Evolutionary conservation across 169 alveolate genomes (phyloP).

Genomic region (Plasmodium chabaudi): DNA sequence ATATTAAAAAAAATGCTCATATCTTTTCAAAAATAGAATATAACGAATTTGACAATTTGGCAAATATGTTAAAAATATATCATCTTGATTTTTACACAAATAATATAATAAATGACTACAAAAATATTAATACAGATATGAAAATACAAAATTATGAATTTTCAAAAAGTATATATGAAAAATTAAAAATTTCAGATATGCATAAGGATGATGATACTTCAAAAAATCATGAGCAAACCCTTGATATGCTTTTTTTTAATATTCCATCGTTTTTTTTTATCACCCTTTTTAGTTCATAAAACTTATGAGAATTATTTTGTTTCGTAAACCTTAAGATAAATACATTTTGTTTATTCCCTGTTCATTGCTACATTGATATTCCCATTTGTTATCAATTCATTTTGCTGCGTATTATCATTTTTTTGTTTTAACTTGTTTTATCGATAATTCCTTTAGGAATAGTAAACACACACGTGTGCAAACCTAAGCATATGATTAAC

Average conservation of each 20-base stretch:
- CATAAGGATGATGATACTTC: constrained; percentile 4
- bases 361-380: too few species aligned
- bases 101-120: constrained; percentile 42
- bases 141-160: constrained; percentile 39
- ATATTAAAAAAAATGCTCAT: constrained; percentile 2
- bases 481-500: too few species aligned
- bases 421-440: too few species aligned
- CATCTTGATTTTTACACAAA: constrained; percentile 45
- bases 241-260: constrained; percentile 18
- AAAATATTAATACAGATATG: constrained; percentile 30
- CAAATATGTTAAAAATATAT: constrained; percentile 21
- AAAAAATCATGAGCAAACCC: background rate
- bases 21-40: constrained; percentile 36
- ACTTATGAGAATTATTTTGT: background rate
- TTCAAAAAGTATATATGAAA: constrained; percentile 25
- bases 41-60: constrained; percentile 51
- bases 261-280: constrained; percentile 58
- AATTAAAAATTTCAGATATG: constrained; percentile 49
- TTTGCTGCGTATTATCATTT: too few species aligned
- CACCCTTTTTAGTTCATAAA: constrained; percentile 43
- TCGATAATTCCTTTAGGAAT: too few species aligned
- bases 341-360: too few species aligned
- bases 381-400: too few species aligned
- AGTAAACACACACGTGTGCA: too few species aligned
- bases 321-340: background rate